Base-by-base conservation (phyloP, 306 rosid genomes). In the Trichosanthes cucumerina region DNA sequence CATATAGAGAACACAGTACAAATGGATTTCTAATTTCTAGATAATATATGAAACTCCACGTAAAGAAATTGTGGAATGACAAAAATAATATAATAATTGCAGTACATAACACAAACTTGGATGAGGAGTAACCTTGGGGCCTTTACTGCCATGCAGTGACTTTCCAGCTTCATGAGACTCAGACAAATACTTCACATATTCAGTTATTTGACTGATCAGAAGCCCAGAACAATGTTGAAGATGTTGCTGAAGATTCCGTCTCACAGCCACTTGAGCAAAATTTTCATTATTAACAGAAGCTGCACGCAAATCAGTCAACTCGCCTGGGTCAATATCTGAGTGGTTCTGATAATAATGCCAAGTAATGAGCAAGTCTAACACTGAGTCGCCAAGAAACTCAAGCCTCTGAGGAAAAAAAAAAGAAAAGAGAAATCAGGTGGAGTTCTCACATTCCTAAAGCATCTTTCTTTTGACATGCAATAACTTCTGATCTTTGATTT, bases 351-450 rank as follows among this genome's bases (percentile, higher is more conserved):
- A 95, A 75, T 92, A 91, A 86, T 95, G 82, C 91, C 90, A 63
- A 64, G 99, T 92, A 81, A 92, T 90, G 78, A 95, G 99, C 71
- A 95, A 78, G 89, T 92, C 99, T 87, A 95, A 84, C 41, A 92
- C 97, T 4, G 97, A 84, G 78, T 92, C 99, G 0, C 99, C 99
- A 16, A 95, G 97, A 90, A 89, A 95, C 81, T 95, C 98, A 50
- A 95, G 96, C 85, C 97, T 86, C 99, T 95, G 92, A 83, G 34
- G 77, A 79, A 82, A 9, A 84, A 54, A 78, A 70, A 23, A 23
- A 47, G 28, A 28, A 28, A 28, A 28, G 77, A 72, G 21, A 72
- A 24, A 72, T 72, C 56, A 72, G 58, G 59, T 47, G 41, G 59
- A 72, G 16, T 46, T 46, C 21, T 47, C 77, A 72, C 77, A 31